These are phyloP conservation scores for Aspergillus niger DNA, from an alignment of 2,329 filamentous ascomycete genomes.

Conservation along the genomic window DNA sequence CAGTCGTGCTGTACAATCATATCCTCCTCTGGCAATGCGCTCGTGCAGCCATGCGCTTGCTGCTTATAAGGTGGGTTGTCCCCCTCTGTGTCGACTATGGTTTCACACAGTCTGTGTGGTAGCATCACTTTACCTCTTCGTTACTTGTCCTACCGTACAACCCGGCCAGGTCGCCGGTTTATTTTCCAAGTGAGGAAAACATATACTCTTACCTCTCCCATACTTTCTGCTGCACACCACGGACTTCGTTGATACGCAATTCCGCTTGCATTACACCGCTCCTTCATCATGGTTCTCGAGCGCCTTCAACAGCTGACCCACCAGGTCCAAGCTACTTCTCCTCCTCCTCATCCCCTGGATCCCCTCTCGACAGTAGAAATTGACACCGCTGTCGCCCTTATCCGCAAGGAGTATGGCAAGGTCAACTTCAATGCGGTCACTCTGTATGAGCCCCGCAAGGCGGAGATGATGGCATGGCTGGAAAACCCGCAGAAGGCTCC, in stretches of 20 bases:
- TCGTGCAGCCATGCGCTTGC: background rate
- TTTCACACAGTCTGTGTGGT: background rate
- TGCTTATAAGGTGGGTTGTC: background rate
- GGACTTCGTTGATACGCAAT: background rate
- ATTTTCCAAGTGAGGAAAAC: background rate
- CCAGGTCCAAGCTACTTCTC: conserved; percentile 59
- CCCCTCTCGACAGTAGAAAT: conserved; percentile 75
- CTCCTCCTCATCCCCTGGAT: conserved; percentile 71
- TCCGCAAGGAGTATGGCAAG: conserved; percentile 69
- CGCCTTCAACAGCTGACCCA: conserved; percentile 64
- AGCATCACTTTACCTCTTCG: background rate
- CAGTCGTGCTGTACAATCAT: background rate
- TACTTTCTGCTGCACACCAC: background rate
- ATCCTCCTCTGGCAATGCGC: background rate
- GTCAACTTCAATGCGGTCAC: conserved; percentile 86
- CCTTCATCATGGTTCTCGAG: conserved; percentile 59
- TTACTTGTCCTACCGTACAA: background rate
- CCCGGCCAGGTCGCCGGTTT: background rate
- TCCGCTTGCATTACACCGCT: background rate
- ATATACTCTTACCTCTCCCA: background rate
- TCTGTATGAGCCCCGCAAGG: conserved; percentile 81
- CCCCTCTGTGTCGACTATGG: background rate
- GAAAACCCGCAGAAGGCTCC: conserved; percentile 62
- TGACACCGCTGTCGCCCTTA: conserved; percentile 65
- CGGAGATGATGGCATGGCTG: conserved; percentile 79